Evolutionary conservation across 352 stramenopile species (phyloP), one percentile per base, ranked within the genome.

Genomic region (Globisporangium echinulatum): DNA sequence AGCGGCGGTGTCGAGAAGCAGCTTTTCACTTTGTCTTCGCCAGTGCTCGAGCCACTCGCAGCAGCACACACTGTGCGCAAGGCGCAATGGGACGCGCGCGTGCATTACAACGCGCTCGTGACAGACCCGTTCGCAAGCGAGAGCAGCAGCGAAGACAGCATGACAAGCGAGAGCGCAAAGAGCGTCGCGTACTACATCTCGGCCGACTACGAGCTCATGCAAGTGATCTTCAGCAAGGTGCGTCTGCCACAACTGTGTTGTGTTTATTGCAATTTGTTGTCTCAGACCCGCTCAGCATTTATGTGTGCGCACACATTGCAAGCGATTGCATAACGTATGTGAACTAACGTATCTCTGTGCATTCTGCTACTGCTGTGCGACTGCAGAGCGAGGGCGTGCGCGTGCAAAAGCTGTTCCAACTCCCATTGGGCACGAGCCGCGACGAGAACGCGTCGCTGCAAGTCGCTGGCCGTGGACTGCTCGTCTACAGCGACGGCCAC

Each of bases 31-130:
- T 63, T 94, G 1, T 47, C 70, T 13, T 47, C 64, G 11, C 53
- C 64, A 4, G 68, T 63, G 42, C 68, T 94, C 7, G 60, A 59
- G 46, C 74, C 80, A 48, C 66, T 92, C 11, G 69, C 74, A 17
- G 70, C 72, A 5, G 54, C 57, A 2, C 68, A 77, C 36, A 86
- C 68, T 54, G 63, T 83, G 60, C 73, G 77, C 59, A 91, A 90
- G 54, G 75, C 83, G 42, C 79, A 91, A 33, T 92, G 85, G 85
- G 74, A 91, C 40, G 69, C 80, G 10, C 80, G 82, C 17, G 70
- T 87, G 52, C 74, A 81, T 57, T 66, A 87, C 70, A 92, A 94
- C 62, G 72, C 69, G 6, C 68, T 94, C 42, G 60, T 66, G 4
- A 53, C 62, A 0, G 82, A 92, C 57, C 79, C 82, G 15, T 90